A percentile compares a stretch with the other conserved stretches of the same genome.
These are phyloP conservation scores for Chimonanthus salicifolius DNA, from an alignment of 164 flowering plant species.

Conservation along the genomic window DNA sequence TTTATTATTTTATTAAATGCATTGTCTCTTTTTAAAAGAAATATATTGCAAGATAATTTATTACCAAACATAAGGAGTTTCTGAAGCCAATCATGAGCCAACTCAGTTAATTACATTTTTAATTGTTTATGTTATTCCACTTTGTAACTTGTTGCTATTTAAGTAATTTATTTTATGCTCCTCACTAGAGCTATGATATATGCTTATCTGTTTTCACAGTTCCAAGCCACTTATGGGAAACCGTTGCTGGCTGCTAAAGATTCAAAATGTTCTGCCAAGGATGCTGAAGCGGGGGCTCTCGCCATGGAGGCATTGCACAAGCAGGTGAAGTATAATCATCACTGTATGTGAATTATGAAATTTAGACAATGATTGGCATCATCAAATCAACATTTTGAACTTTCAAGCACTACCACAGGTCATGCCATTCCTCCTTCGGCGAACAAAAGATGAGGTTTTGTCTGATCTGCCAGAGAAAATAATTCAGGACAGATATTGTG, in stretches of 20 bases:
- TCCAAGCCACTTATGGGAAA: constrained; percentile 91
- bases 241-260: constrained; percentile 87
- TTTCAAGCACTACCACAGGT: constrained; percentile 41
- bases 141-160: no score
- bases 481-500: constrained; percentile 97
- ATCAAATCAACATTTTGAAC: neutral
- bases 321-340: constrained; percentile 47
- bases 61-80: no score
- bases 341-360: neutral
- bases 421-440: constrained; percentile 98
- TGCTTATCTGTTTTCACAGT: constrained; percentile 36
- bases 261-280: constrained; percentile 92
- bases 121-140: no score
- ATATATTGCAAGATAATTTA: no score
- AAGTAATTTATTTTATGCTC: no score
- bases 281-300: constrained; percentile 96
- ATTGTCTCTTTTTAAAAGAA: no score
- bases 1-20: no score
- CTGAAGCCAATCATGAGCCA: no score
- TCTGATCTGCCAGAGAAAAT: constrained; percentile 98
- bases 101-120: no score
- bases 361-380: neutral
- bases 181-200: no score
- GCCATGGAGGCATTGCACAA: constrained; percentile 99
- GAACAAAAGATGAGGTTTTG: constrained; percentile 94